Evolutionary conservation across 345 rosid species (phyloP).

Genomic region (Gossypium arboreum): DNA sequence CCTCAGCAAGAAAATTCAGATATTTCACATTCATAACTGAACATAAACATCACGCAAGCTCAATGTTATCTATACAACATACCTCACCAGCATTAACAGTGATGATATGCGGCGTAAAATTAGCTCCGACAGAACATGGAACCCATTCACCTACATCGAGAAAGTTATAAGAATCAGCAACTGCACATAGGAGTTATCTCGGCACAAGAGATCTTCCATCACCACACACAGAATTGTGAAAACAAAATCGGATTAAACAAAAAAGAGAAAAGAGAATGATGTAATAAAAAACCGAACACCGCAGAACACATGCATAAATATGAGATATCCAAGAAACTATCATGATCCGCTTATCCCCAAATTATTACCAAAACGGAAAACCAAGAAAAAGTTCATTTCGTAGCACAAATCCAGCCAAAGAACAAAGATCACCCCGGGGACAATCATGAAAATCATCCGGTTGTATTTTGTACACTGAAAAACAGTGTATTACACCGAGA

Average conservation of each 20-base stretch:
- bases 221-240: background rate
- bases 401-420: background rate
- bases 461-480: background rate
- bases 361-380: background rate
- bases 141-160: slow-evolving; percentile 76
- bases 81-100: slow-evolving; percentile 95
- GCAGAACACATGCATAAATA: background rate
- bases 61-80: slow-evolving; percentile 16
- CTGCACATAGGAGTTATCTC: background rate
- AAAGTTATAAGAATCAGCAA: slow-evolving; percentile 23
- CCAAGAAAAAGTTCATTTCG: background rate
- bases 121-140: slow-evolving; percentile 83
- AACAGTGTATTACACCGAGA: background rate
- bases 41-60: background rate
- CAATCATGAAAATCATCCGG: background rate
- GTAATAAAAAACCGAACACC: background rate
- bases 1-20: background rate
- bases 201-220: background rate
- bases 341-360: background rate
- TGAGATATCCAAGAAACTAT: background rate
- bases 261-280: background rate
- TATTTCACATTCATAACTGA: slow-evolving; percentile 6
- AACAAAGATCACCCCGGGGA: background rate
- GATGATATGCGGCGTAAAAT: slow-evolving; percentile 86
- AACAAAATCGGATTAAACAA: background rate